A percentile compares a stretch with the other conserved stretches of the same genome.
Evolutionary conservation across 169 alveolate species (phyloP).

Genomic region (Plasmodium gonderi): DNA sequence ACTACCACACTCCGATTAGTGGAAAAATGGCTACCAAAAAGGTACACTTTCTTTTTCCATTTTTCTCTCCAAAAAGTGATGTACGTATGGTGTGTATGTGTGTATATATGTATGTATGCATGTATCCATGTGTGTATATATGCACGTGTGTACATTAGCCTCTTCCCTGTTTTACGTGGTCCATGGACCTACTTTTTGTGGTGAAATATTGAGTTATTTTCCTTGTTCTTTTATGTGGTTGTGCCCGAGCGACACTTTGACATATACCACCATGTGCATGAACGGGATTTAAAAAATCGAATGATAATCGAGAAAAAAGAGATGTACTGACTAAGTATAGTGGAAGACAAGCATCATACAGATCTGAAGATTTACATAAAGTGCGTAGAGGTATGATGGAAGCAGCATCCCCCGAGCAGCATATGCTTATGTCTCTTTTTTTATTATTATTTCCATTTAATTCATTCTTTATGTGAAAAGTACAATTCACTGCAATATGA

Average conservation of each 20-base stretch:
- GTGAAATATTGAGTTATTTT: conserved; percentile 54
- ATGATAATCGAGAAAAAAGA: conserved; percentile 27
- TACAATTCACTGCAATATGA: conserved; percentile 70
- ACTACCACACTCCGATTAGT: too few species aligned
- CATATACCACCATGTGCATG: conserved; percentile 23
- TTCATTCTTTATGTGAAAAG: neutral
- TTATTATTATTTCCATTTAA: neutral
- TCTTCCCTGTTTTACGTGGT: neutral
- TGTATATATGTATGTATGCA: neutral
- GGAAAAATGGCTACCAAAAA: too few species aligned
- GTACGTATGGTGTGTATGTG: too few species aligned
- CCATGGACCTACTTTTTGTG: neutral
- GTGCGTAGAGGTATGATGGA: conserved; percentile 8
- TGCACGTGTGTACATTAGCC: neutral
- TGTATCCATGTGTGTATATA: neutral
- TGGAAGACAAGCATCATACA: conserved; percentile 16
- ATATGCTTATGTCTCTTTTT: neutral
- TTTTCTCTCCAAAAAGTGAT: too few species aligned
- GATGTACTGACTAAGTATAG: conserved; percentile 10
- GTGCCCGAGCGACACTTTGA: conserved; percentile 9
- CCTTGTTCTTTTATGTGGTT: conserved; percentile 51
- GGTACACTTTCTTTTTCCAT: too few species aligned
- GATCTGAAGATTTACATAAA: conserved; percentile 1
- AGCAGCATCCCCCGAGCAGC: conserved; percentile 17
- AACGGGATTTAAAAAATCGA: neutral